Conservation (phyloP, 2,329 filamentous ascomycete genomes). For the Epichloe festucae region DNA sequence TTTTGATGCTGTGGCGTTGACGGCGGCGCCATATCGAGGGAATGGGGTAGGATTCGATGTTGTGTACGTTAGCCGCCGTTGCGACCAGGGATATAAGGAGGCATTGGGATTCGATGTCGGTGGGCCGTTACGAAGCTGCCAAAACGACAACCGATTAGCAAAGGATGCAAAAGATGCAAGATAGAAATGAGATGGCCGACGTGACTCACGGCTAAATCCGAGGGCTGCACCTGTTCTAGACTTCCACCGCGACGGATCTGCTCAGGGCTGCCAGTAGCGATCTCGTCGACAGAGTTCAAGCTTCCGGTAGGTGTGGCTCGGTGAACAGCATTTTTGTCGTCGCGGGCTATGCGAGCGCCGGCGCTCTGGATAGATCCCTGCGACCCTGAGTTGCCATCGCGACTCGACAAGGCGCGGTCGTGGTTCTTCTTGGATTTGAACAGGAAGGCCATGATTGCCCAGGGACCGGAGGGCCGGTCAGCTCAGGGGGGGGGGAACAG, state of each 20-base stretch:
- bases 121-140: conserved; percentile 44
- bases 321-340: conserved; percentile 40
- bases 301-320: conserved; percentile 68
- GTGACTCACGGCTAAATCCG: conserved; percentile 29
- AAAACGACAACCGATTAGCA: background rate
- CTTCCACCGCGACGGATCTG: conserved; percentile 43
- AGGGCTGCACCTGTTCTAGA: conserved; percentile 32
- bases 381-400: conserved; percentile 37
- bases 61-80: conserved; percentile 75
- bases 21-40: conserved; percentile 90
- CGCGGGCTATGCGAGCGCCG: conserved; percentile 31
- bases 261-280: conserved; percentile 48
- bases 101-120: conserved; percentile 47
- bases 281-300: conserved; percentile 55
- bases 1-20: conserved; percentile 85
- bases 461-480: conserved; percentile 25
- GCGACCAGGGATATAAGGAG: conserved; percentile 91
- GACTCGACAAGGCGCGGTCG: conserved; percentile 43
- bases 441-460: conserved; percentile 59
- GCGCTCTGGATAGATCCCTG: conserved; percentile 37
- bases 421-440: conserved; percentile 74
- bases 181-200: background rate
- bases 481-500: background rate
- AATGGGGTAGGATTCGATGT: conserved; percentile 76
- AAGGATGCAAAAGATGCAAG: background rate